Evolutionary conservation across 2,329 filamentous ascomycete species (phyloP).

Genomic region (Domatiomyces globalis): DNA sequence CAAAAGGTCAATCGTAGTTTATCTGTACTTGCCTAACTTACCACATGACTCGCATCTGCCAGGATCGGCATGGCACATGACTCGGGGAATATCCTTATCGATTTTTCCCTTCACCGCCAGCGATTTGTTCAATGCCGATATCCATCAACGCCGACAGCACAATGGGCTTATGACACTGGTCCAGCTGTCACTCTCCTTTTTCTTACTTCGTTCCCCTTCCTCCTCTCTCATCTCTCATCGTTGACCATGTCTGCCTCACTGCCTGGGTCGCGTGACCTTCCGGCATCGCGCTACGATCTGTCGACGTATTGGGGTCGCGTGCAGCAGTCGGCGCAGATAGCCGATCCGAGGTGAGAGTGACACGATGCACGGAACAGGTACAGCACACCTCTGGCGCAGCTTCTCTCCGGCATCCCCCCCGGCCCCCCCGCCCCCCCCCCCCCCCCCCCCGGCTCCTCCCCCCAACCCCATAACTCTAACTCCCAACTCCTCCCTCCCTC

Average conservation of each 20-base stretch:
- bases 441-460: no score
- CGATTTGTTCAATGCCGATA: neutral
- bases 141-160: neutral
- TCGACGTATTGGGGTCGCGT: conserved; percentile 91
- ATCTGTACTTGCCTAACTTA: no score
- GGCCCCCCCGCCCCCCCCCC: no score
- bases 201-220: no score
- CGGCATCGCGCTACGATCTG: conserved; percentile 83
- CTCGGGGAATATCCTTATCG: neutral
- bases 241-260: conserved; percentile 45
- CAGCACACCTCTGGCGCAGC: neutral
- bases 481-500: no score
- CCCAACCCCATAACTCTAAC: no score
- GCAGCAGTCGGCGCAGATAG: conserved; percentile 72
- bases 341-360: conserved; percentile 76
- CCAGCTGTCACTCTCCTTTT: neutral
- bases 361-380: neutral
- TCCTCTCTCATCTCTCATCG: neutral
- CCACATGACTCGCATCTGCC: neutral
- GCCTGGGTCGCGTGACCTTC: conserved; percentile 62
- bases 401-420: neutral
- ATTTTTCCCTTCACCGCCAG: neutral
- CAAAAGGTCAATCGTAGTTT: neutral
- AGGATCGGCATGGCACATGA: neutral
- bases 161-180: neutral